phyloP scores from a whole-genome alignment of 495 filamentous ascomycete genomes.

The Friedmanniomyces endolithicus region DNA sequence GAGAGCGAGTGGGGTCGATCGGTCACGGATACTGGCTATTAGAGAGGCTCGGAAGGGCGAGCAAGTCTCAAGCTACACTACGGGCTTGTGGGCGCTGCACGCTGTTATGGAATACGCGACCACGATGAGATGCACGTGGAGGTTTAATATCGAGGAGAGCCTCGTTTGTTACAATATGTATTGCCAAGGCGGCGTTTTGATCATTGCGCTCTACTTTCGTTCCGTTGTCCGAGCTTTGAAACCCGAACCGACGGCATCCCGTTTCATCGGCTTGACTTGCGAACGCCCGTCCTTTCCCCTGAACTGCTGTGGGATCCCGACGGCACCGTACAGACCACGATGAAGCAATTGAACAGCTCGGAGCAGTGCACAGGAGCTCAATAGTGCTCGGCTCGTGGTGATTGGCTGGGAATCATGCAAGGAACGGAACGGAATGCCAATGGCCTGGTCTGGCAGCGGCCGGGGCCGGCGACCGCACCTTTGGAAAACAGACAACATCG shows the following conservation, averaged over 20 bases:
- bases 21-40: conserved; percentile 7
- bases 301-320: neutral
- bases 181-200: neutral
- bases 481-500: neutral
- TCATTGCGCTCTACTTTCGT: neutral
- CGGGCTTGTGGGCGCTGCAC: too few relatives aligned
- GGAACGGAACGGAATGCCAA: neutral
- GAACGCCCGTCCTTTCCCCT: neutral
- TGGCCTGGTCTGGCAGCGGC: neutral
- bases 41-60: neutral
- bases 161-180: too few relatives aligned
- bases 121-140: too few relatives aligned
- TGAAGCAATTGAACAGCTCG: neutral
- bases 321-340: neutral
- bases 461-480: neutral
- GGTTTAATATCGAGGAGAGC: too few relatives aligned
- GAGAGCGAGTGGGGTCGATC: conserved; percentile 14
- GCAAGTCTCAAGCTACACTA: too few relatives aligned
- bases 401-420: neutral
- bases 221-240: neutral
- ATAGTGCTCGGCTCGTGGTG: neutral
- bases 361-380: neutral
- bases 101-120: too few relatives aligned
- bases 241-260: neutral
- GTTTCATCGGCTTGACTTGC: neutral